Conservation (phyloP, 1,284 basidiomycete genomes). For the Marasmius tenuissimus region DNA sequence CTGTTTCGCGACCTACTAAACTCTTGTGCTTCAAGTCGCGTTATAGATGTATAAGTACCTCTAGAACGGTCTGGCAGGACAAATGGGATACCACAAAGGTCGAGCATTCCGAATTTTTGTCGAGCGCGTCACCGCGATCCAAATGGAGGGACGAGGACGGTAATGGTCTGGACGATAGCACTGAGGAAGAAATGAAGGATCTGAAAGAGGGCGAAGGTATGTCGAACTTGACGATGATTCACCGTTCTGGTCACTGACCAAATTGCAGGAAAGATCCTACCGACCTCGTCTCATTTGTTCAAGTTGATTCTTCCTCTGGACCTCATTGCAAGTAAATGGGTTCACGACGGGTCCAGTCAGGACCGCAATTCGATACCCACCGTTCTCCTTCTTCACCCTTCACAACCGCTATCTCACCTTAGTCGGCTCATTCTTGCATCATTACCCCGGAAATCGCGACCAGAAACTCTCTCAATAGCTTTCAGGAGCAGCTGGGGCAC, state of each 20-base stretch:
- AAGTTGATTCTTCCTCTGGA: conserved; percentile 61
- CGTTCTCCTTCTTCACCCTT: conserved; percentile 60
- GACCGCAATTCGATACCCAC: conserved; percentile 36
- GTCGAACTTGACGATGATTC: neutral
- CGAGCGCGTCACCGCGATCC: conserved; percentile 36
- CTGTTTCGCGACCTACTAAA: no score
- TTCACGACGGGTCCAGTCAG: conserved; percentile 5
- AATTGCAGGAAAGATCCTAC: conserved; percentile 52
- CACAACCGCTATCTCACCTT: conserved; percentile 61
- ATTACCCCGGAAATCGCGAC: conserved; percentile 28
- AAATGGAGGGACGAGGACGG: conserved; percentile 36
- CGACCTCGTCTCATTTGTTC: conserved; percentile 65
- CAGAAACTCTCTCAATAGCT: conserved; percentile 39
- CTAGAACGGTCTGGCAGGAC: neutral
- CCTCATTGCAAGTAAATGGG: conserved; percentile 12
- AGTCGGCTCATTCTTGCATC: conserved; percentile 48
- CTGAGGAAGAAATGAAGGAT: conserved; percentile 29
- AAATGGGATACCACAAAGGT: conserved; percentile 35
- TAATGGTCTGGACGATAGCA: conserved; percentile 22
- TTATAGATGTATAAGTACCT: neutral
- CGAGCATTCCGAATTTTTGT: conserved; percentile 45
- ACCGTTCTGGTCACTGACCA: neutral
- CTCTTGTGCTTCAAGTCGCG: neutral
- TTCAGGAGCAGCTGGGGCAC: conserved; percentile 30
- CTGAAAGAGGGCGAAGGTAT: conserved; percentile 32